A percentile compares a stretch with the other conserved stretches of the same genome.
phyloP scores from a whole-genome alignment of 139 green algal species.

The Monoraphidium neglectum region DNA sequence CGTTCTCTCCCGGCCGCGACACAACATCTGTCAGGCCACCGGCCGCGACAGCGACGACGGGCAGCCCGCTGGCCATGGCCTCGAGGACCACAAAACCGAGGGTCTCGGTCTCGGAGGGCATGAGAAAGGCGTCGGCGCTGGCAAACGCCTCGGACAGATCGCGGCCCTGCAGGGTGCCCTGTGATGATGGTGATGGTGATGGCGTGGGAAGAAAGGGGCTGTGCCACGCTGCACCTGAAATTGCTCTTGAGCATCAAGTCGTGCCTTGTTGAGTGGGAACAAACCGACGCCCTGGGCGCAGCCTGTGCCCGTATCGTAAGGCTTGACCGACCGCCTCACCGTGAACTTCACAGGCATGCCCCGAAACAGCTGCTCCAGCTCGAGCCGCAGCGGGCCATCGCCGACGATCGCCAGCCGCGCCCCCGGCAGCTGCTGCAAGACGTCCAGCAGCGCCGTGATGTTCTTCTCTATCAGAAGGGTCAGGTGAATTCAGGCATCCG shows the following conservation, averaged over 20 bases:
- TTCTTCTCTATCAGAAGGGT: conserved; percentile 94
- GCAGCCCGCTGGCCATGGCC: conserved; percentile 90
- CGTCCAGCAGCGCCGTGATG: conserved; percentile 66
- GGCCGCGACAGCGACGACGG: conserved; percentile 91
- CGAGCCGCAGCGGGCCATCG: conserved; percentile 66
- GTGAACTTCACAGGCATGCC: conserved; percentile 62
- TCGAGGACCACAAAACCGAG: conserved; percentile 98
- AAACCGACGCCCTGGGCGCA: too few relatives aligned
- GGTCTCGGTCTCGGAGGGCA: conserved; percentile 93
- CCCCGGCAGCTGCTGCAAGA: conserved; percentile 65
- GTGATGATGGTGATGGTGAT: neutral
- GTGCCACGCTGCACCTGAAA: too few relatives aligned
- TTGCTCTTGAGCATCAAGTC: too few relatives aligned
- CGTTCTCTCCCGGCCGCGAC: conserved; percentile 42
- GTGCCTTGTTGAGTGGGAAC: too few relatives aligned
- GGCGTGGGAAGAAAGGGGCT: too few relatives aligned
- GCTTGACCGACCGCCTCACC: conserved; percentile 18
- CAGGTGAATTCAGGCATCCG: too few relatives aligned
- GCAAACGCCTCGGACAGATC: conserved; percentile 93
- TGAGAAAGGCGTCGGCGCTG: conserved; percentile 93
- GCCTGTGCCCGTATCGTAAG: neutral
- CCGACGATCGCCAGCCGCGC: conserved; percentile 90
- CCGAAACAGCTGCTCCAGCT: conserved; percentile 72
- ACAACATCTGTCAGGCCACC: conserved; percentile 94
- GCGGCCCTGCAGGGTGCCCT: conserved; percentile 73